Base-by-base conservation (phyloP, 2,329 filamentous ascomycete genomes). In the Colletotrichum graminicola region DNA sequence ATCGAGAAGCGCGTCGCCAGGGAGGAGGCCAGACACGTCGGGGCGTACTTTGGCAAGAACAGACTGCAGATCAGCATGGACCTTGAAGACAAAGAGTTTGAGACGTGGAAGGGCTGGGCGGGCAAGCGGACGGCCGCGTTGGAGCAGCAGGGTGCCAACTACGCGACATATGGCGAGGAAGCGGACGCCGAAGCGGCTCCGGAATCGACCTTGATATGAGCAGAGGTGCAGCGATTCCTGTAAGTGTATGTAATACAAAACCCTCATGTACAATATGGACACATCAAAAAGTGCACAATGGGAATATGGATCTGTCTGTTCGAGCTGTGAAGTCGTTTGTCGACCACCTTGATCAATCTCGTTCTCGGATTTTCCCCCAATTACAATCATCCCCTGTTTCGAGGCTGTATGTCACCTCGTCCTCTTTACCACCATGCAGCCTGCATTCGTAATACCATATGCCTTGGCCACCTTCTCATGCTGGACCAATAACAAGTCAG, bases 21-120 rank as follows among this genome's bases (percentile, higher is more conserved):
- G 61, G 96, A 99, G 83, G 96, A 99, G 82, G 95, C 96, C 36
- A 86, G 91, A 74, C 89, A 93, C 76, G 92, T 93, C 7, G 96
- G 96, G 64, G 95, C 94, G 62, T 94, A 94, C 85, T 98, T 98
- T 80, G 94, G 94, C 80, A 93, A 92, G 81, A 86, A 89, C 52
- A 87, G 89, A 71, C 80, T 94, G 62, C 91, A 97, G 72, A 85
- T 97, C 67, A 91, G 93, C 75, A 93, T 96, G 90, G 85, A 91
- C 73, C 86, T 97, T 64, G 96, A 99, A 82, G 91, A 97, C 82
- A 82, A 87, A 76, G 86, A 90, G 72, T 97, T 91, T 80, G 93
- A 98, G 82, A 84, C 86, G 73, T 99, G 96, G 96, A 95, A 94
- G 87, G 78, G 78, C 34, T 97, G 94, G 93, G 94, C 94, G 3